These are phyloP conservation scores for Chiua virens DNA, from an alignment of 768 basidiomycete genomes.

Conservation along the genomic window DNA sequence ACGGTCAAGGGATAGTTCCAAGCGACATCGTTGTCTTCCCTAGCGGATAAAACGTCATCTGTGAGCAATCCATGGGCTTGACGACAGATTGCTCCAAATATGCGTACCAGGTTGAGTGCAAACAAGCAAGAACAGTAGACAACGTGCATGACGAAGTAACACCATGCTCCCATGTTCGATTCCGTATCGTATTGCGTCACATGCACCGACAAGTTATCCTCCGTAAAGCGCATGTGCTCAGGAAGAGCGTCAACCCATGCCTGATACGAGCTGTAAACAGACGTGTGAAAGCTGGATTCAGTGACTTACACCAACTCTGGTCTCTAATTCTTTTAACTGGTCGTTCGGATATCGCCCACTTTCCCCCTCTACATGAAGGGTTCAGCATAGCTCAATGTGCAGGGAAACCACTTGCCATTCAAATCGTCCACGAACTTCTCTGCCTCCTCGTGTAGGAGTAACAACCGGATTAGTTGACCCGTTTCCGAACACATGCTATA, in stretches of 20 bases:
- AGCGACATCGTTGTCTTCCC: conserved; percentile 34
- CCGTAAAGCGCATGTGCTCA: conserved; percentile 67
- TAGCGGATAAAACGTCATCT: conserved; percentile 5
- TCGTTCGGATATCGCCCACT: conserved; percentile 30
- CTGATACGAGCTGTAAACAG: conserved; percentile 33
- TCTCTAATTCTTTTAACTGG: conserved; percentile 42
- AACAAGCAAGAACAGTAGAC: conserved; percentile 68
- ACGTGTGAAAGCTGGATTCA: not conserved
- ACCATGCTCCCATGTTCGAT: conserved; percentile 80
- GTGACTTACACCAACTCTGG: conserved; percentile 39
- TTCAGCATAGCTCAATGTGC: conserved; percentile 21
- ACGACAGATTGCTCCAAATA: not conserved
- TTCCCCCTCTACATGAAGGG: conserved; percentile 26
- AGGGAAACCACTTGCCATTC: conserved; percentile 39
- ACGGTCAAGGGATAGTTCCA: conserved; percentile 24
- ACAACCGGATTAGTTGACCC: conserved; percentile 71
- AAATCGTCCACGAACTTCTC: conserved; percentile 55
- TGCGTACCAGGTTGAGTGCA: conserved; percentile 61
- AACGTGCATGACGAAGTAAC: conserved; percentile 73
- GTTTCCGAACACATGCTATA: conserved; percentile 55
- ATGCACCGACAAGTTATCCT: conserved; percentile 67
- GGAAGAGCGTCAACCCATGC: conserved; percentile 70
- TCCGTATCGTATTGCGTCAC: conserved; percentile 77
- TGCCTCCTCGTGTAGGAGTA: conserved; percentile 61
- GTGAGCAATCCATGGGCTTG: not conserved